These are phyloP conservation scores for Leucoagaricus sp. DNA, from an alignment of 1,284 basidiomycete species.

Conservation along the genomic window DNA sequence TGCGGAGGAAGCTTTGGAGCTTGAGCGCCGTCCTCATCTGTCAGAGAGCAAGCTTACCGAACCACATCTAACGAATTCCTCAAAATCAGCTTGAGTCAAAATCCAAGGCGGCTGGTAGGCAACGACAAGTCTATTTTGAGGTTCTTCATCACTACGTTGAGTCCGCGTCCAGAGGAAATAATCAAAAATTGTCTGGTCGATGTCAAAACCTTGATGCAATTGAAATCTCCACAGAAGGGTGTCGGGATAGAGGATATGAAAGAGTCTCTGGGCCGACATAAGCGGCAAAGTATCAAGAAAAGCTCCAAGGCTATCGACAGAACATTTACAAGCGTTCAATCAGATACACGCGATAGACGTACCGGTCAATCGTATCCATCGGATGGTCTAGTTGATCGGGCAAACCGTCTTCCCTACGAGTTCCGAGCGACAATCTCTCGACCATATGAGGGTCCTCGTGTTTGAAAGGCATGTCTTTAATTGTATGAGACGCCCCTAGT, in stretches of 20 bases:
- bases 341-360: slow-evolving; percentile 7
- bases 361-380: slow-evolving; percentile 43
- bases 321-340: not conserved
- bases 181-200: slow-evolving; percentile 46
- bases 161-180: slow-evolving; percentile 49
- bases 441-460: not conserved
- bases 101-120: slow-evolving; percentile 71
- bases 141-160: slow-evolving; percentile 11
- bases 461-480: not conserved
- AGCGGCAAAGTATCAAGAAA: slow-evolving; percentile 55
- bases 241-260: slow-evolving; percentile 50
- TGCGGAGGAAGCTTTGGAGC: slow-evolving; percentile 38
- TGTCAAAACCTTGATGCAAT: slow-evolving; percentile 28
- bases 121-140: slow-evolving; percentile 42
- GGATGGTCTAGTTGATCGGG: slow-evolving; percentile 26
- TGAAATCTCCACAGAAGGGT: slow-evolving; percentile 45
- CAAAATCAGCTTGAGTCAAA: slow-evolving; percentile 54
- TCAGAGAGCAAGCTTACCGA: slow-evolving; percentile 35
- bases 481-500: slow-evolving; percentile 4
- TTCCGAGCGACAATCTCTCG: slow-evolving; percentile 4
- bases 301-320: slow-evolving; percentile 29
- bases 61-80: slow-evolving; percentile 49
- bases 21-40: not conserved
- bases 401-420: slow-evolving; percentile 24
- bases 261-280: slow-evolving; percentile 50